Evolutionary conservation across 2,329 filamentous ascomycete genomes (phyloP).

Genomic region (Pseudogymnoascus sp.): DNA sequence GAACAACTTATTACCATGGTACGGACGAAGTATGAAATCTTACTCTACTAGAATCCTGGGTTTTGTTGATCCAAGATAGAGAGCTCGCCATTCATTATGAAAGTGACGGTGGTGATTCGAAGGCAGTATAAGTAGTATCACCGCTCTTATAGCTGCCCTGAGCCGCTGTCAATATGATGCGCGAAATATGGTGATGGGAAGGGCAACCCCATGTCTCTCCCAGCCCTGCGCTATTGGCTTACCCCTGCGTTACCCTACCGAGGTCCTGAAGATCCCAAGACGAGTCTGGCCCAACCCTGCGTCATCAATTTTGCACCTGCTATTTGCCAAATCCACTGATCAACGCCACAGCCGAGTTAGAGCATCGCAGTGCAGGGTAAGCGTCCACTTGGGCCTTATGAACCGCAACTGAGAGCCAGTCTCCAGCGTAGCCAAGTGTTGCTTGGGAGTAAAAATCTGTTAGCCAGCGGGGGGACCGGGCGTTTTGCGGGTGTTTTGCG

Average conservation of each 20-base stretch:
- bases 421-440: not conserved
- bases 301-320: not conserved
- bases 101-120: not conserved
- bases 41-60: not conserved
- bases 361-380: too few relatives aligned
- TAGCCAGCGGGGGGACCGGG: not conserved
- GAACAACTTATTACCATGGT: not conserved
- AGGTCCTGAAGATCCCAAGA: not conserved
- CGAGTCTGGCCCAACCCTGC: not conserved
- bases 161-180: constrained; percentile 5
- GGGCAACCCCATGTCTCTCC: not conserved
- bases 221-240: not conserved
- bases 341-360: not conserved
- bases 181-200: not conserved
- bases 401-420: not conserved
- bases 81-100: not conserved
- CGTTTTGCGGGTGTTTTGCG: too few relatives aligned
- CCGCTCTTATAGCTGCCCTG: not conserved
- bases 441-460: not conserved
- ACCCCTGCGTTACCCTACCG: not conserved
- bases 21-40: not conserved
- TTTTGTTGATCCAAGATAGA: not conserved
- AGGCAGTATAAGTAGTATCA: not conserved
- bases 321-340: not conserved
- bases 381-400: not conserved